These are phyloP conservation scores for Calonectria pseudoreteaudii DNA, from an alignment of 2,329 filamentous ascomycete genomes.

Conservation along the genomic window DNA sequence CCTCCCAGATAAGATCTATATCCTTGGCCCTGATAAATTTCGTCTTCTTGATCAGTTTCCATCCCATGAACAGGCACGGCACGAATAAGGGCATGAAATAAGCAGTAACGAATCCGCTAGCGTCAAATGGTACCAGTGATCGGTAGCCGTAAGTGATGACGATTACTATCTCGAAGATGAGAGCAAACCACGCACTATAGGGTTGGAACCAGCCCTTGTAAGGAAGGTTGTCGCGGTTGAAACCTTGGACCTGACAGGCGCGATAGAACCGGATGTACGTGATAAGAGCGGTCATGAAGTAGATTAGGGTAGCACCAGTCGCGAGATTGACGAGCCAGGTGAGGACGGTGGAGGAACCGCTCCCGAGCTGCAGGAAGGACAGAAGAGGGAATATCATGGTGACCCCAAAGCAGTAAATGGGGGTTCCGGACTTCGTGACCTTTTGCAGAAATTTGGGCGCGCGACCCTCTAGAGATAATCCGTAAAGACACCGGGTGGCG, in stretches of 20 bases:
- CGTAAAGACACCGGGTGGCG: slow-evolving; percentile 62
- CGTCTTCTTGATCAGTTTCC: slow-evolving; percentile 69
- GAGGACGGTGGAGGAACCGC: slow-evolving; percentile 61
- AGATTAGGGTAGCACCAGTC: slow-evolving; percentile 69
- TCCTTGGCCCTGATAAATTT: background rate
- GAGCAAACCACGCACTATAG: slow-evolving; percentile 63
- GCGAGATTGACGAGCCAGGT: slow-evolving; percentile 68
- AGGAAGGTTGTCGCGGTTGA: slow-evolving; percentile 64
- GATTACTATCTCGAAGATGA: slow-evolving; percentile 56
- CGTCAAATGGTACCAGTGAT: slow-evolving; percentile 61
- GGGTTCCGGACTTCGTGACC: slow-evolving; percentile 71
- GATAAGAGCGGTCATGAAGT: slow-evolving; percentile 67
- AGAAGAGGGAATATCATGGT: slow-evolving; percentile 66
- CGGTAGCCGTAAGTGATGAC: slow-evolving; percentile 68
- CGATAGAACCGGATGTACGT: slow-evolving; percentile 62
- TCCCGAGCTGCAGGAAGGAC: slow-evolving; percentile 64
- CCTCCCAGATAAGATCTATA: background rate
- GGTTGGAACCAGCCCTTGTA: slow-evolving; percentile 71
- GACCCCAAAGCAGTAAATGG: slow-evolving; percentile 67
- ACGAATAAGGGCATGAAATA: slow-evolving; percentile 69
- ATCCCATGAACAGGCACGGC: slow-evolving; percentile 65
- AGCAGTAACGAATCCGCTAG: slow-evolving; percentile 61
- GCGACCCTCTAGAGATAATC: slow-evolving; percentile 62
- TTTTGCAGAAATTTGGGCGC: slow-evolving; percentile 65
- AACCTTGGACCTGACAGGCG: slow-evolving; percentile 64